Evolutionary conservation across 2,329 filamentous ascomycete species (phyloP).

Genomic region (Cladophialophora carrionii): DNA sequence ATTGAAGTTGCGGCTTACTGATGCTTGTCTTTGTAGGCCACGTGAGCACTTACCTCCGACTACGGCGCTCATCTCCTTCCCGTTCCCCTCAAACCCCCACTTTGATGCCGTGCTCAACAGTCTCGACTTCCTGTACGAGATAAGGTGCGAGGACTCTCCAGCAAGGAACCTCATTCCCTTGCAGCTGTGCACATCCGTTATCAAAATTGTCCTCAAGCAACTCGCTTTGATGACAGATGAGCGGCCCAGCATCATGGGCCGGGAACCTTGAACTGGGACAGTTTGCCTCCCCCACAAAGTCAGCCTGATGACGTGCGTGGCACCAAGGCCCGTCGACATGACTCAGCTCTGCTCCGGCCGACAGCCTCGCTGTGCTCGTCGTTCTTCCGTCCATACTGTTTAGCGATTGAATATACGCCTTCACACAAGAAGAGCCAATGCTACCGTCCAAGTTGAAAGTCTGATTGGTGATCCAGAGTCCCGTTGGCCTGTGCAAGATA

Average conservation of each 20-base stretch:
- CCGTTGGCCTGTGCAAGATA: not conserved
- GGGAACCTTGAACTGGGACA: not conserved
- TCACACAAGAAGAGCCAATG: not conserved
- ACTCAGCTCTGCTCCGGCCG: conserved; percentile 1
- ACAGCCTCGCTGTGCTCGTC: not conserved
- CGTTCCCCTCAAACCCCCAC: conserved; percentile 10
- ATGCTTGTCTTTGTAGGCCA: not conserved
- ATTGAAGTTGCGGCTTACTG: not conserved
- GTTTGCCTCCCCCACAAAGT: conserved; percentile 21
- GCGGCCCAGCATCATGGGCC: not conserved
- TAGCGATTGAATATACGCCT: not conserved
- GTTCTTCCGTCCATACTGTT: not conserved
- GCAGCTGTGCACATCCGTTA: not conserved
- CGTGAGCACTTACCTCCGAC: conserved; percentile 9
- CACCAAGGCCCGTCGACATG: not conserved
- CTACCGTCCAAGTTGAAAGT: not conserved
- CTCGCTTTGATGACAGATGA: conserved; percentile 3
- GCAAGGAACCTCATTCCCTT: not conserved
- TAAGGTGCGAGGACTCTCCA: too few species aligned
- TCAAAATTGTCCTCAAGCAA: not conserved
- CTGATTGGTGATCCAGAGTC: not conserved
- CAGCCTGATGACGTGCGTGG: conserved; percentile 23
- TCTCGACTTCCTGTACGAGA: not conserved
- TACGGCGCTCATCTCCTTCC: conserved; percentile 12
- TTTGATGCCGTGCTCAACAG: not conserved